Percentiles rank a stretch among this genome's conserved stretches.
These are phyloP conservation scores for Gymnopus androsaceus DNA, from an alignment of 1,284 basidiomycete species.

Conservation along the genomic window DNA sequence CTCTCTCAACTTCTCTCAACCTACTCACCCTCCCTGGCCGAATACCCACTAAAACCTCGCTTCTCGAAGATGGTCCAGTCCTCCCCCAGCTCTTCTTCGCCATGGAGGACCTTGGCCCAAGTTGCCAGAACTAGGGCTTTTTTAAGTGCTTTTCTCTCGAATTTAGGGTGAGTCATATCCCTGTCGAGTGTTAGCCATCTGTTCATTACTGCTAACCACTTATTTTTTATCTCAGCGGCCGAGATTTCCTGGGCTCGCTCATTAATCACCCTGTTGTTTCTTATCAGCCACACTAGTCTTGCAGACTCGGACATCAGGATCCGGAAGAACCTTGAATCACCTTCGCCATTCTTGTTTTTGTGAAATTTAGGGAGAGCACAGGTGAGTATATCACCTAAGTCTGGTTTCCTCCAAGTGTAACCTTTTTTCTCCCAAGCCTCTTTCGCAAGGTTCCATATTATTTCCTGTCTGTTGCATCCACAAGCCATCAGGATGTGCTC, in stretches of 20 bases:
- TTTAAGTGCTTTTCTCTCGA: conserved; percentile 14
- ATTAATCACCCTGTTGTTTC: conserved; percentile 13
- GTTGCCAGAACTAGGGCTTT: conserved; percentile 11
- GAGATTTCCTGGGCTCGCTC: background rate
- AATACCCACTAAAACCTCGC: conserved; percentile 26
- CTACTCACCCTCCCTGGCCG: background rate
- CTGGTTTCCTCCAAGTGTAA: background rate
- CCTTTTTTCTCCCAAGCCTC: conserved; percentile 14
- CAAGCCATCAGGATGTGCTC: conserved; percentile 32
- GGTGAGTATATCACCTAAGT: conserved; percentile 12
- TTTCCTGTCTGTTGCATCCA: conserved; percentile 17
- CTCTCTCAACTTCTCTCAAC: background rate
- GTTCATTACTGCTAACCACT: conserved; percentile 17
- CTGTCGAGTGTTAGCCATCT: conserved; percentile 13
- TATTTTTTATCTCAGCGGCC: conserved; percentile 5
- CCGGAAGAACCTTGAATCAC: conserved; percentile 22
- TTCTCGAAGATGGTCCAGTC: conserved; percentile 18
- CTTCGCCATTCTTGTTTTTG: background rate
- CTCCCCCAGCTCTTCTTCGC: conserved; percentile 15
- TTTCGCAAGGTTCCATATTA: conserved; percentile 24
- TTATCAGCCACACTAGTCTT: conserved; percentile 27
- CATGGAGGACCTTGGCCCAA: conserved; percentile 13
- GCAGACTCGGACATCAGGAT: conserved; percentile 32
- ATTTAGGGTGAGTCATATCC: conserved; percentile 13
- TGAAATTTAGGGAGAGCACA: conserved; percentile 1